Conservation (phyloP, 2,329 filamentous ascomycete species). For the Botrytis paeoniae region DNA sequence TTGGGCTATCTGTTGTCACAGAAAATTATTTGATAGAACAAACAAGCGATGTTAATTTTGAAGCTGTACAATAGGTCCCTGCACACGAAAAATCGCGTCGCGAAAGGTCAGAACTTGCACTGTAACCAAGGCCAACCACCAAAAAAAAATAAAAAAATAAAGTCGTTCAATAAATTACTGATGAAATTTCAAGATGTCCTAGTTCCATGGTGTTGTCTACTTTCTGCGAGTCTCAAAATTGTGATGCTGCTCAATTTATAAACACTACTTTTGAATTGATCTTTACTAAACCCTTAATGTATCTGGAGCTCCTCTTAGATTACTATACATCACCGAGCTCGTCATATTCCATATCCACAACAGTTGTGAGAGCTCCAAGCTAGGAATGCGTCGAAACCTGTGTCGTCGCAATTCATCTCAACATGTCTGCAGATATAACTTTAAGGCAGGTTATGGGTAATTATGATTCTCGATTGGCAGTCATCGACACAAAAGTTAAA, state of each 20-base stretch:
- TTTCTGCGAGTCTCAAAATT: conserved; percentile 1
- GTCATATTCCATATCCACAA: neutral
- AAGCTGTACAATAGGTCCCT: conserved; percentile 13
- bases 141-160: neutral
- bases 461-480: neutral
- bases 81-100: conserved; percentile 21
- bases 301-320: neutral
- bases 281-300: neutral
- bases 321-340: neutral
- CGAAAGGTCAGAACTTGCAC: neutral
- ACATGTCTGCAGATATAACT: conserved; percentile 14
- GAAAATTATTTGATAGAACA: conserved; percentile 17
- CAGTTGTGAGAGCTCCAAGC: neutral
- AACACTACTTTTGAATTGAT: neutral
- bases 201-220: neutral
- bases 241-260: conserved; percentile 3
- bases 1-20: conserved; percentile 4
- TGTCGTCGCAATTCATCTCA: conserved; percentile 1
- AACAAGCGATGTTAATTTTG: conserved; percentile 21
- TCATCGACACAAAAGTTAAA: neutral
- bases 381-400: conserved; percentile 6
- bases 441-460: conserved; percentile 14
- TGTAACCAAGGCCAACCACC: conserved; percentile 5
- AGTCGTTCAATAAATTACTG: neutral
- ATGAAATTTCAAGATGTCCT: neutral